Evolutionary conservation across 768 basidiomycete species (phyloP), one percentile per base, ranked within the genome.

Genomic region (Tulasnella sp.): DNA sequence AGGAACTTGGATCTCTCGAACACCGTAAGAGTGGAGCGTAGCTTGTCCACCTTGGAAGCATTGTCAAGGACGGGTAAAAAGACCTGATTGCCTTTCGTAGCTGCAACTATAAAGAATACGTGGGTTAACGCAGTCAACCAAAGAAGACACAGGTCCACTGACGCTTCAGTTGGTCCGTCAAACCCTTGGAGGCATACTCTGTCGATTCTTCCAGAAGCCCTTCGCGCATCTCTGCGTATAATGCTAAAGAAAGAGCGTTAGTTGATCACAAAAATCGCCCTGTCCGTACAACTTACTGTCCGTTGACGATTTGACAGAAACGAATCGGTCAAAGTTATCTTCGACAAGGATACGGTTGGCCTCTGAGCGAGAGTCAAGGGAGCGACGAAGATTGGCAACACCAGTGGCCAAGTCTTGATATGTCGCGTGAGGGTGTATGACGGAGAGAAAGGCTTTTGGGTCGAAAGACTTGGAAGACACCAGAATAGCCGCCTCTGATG

Each of bases 1-100:
- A 98, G 90, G 78, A 97, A 99, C 67, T 94, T 95, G 52, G 90
- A 94, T 44, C 92, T 80, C 65, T 98, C 95, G 64, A 99, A 97
- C 19, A 98, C 90, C 32, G 90, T 86, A 4, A 98, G 80, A 0
- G 96, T 97, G 0, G 87, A 89, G 38, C 89, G 84, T 3, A 99
- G 75, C 70, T 93, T 90, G 67, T 91, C 84, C 13, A 95, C 92
- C 68, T 97, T 98, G 30, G 89, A 84, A 2, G 93, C 83, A 64
- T 97, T 97, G 69, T 98, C 95, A 43, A 99, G 77, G 27, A 97
- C 89, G 1, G 96, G 96, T 2, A 97, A 78, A 70, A 96, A 98
- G 3, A 98, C 90, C 67, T 94, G 90, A 64, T 98, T 84, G 10
- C 95, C 94, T 71, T 95, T 90, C 66, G 85, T 80, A 7, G 89